These are phyloP conservation scores for Oryza punctata DNA, from an alignment of 176 grass and related monocot genomes.

Conservation along the genomic window DNA sequence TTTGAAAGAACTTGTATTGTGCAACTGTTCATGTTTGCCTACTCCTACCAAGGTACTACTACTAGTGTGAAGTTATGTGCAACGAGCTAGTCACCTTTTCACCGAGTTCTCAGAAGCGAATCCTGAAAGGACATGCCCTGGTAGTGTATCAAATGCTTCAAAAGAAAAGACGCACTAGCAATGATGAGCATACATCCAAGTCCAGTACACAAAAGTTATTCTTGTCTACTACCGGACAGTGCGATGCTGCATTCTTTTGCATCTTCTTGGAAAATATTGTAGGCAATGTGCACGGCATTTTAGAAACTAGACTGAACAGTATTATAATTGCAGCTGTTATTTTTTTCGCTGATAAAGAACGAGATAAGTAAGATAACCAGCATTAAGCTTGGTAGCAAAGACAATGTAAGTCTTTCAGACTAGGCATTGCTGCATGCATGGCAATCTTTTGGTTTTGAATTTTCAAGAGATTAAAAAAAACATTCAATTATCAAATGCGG, in stretches of 20 bases:
- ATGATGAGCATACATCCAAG: constrained; percentile 34
- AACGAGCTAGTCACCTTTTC: neutral
- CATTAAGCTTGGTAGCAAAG: neutral
- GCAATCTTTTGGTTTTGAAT: too few relatives aligned
- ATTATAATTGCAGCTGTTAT: neutral
- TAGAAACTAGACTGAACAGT: too few relatives aligned
- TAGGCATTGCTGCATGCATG: too few relatives aligned
- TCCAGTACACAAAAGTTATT: constrained; percentile 9
- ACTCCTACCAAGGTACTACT: too few relatives aligned
- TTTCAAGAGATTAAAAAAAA: neutral
- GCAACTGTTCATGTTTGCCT: too few relatives aligned
- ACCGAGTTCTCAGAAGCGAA: constrained; percentile 1
- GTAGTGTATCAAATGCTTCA: constrained; percentile 37
- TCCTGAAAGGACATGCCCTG: constrained; percentile 26
- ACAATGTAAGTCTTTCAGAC: too few relatives aligned
- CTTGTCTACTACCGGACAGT: constrained; percentile 17
- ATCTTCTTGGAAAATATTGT: neutral
- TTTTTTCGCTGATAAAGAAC: neutral
- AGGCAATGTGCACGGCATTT: neutral
- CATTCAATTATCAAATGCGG: neutral
- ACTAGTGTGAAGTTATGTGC: neutral
- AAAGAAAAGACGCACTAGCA: constrained; percentile 27
- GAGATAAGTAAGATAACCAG: neutral
- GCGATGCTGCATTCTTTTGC: neutral
- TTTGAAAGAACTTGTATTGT: too few relatives aligned